Evolutionary conservation across 2,329 filamentous ascomycete species (phyloP).

Genomic region (Apiospora sp.): DNA sequence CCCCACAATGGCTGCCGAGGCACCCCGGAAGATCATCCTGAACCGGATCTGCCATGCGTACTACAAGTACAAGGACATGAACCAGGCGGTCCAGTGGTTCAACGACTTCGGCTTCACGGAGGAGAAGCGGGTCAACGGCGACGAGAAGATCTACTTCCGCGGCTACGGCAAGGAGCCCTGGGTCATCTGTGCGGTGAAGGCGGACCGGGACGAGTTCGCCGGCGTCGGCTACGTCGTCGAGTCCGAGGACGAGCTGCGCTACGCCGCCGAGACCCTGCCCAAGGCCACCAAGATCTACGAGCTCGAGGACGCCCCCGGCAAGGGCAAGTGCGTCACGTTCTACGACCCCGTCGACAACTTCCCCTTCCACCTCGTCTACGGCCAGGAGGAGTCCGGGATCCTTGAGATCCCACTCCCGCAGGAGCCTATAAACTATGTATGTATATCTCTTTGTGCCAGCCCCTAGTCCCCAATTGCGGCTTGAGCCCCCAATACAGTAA

Average conservation of each 20-base stretch:
- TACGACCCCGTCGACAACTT: slow-evolving; percentile 62
- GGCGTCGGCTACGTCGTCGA: slow-evolving; percentile 67
- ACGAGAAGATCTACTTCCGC: slow-evolving; percentile 62
- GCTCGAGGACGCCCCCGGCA: slow-evolving; percentile 58
- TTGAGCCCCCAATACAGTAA: not conserved
- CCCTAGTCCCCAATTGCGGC: not conserved
- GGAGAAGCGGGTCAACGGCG: slow-evolving; percentile 47
- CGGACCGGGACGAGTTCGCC: slow-evolving; percentile 58
- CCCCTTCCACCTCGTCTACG: slow-evolving; percentile 64
- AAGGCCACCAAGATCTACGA: slow-evolving; percentile 57
- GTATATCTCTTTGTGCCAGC: slow-evolving; percentile 21
- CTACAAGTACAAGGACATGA: slow-evolving; percentile 57
- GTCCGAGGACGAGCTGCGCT: slow-evolving; percentile 60
- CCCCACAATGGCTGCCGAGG: slow-evolving; percentile 34
- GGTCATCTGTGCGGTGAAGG: slow-evolving; percentile 61
- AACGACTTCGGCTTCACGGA: slow-evolving; percentile 57
- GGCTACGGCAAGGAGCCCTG: slow-evolving; percentile 69
- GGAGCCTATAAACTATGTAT: slow-evolving; percentile 55
- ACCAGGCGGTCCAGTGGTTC: slow-evolving; percentile 51
- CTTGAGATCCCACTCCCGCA: slow-evolving; percentile 49
- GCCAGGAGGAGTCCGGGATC: slow-evolving; percentile 53
- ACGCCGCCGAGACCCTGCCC: slow-evolving; percentile 56
- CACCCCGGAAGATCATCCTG: slow-evolving; percentile 40
- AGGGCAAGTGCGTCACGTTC: slow-evolving; percentile 60
- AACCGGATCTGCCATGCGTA: slow-evolving; percentile 52